Evolutionary conservation across 257 asterid species (phyloP).

Genomic region (Eustoma russellianum): DNA sequence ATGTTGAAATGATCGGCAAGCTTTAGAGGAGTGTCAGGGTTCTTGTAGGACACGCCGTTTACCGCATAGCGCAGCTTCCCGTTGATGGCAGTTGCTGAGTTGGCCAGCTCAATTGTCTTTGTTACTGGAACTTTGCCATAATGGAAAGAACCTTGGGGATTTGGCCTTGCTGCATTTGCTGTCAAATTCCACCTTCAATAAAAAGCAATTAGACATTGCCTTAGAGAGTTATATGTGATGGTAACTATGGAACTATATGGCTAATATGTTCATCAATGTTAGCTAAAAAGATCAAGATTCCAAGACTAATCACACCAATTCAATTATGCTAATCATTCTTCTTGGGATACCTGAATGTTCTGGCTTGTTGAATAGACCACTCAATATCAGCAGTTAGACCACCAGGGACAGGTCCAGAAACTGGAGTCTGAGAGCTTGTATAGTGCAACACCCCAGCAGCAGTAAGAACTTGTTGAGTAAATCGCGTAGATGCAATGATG

Average conservation of each 20-base stretch:
- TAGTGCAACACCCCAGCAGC: constrained; percentile 60
- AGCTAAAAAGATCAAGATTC: too few species aligned
- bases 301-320: too few species aligned
- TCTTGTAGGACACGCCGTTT: constrained; percentile 60
- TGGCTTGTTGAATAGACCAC: constrained; percentile 87
- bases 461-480: constrained; percentile 35
- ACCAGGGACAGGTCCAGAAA: constrained; percentile 63
- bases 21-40: constrained; percentile 81
- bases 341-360: constrained; percentile 51
- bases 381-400: constrained; percentile 39
- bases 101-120: constrained; percentile 59
- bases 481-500: constrained; percentile 79
- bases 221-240: background rate
- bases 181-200: constrained; percentile 88
- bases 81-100: constrained; percentile 58
- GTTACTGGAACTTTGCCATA: constrained; percentile 53
- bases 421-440: constrained; percentile 45
- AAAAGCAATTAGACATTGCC: background rate
- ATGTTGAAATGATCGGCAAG: constrained; percentile 88
- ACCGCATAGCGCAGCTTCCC: constrained; percentile 82
- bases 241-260: too few species aligned
- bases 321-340: too few species aligned
- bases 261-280: too few species aligned
- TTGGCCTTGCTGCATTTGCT: constrained; percentile 97
- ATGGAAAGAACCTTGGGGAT: constrained; percentile 95